These are phyloP conservation scores for Russula ochroleuca DNA, from an alignment of 768 basidiomycete genomes.

Conservation along the genomic window DNA sequence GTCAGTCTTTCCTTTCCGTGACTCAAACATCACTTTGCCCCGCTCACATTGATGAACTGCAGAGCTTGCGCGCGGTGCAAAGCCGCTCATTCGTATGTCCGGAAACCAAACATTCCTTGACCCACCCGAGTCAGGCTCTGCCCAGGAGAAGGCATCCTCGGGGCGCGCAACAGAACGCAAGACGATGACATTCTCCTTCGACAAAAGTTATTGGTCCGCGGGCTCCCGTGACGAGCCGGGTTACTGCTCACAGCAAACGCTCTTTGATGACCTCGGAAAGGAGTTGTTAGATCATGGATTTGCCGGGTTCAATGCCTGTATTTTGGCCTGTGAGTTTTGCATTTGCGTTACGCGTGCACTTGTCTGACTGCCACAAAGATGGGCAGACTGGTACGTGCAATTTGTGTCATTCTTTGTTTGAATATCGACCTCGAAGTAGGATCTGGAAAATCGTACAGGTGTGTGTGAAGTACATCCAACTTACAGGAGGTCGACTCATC, in stretches of 20 bases:
- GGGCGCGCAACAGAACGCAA: slow-evolving; percentile 89
- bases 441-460: slow-evolving; percentile 92
- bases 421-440: slow-evolving; percentile 41
- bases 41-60: slow-evolving; percentile 14
- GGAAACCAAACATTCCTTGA: slow-evolving; percentile 91
- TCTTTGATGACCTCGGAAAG: slow-evolving; percentile 91
- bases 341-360: slow-evolving; percentile 16
- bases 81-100: slow-evolving; percentile 89
- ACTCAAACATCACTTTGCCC: not conserved
- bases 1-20: slow-evolving; percentile 43
- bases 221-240: slow-evolving; percentile 82
- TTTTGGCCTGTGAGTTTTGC: slow-evolving; percentile 85
- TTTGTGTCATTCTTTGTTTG: not conserved
- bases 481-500: not conserved
- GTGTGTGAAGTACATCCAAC: slow-evolving; percentile 30
- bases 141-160: slow-evolving; percentile 47
- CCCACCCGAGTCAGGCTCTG: slow-evolving; percentile 74
- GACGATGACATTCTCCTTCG: slow-evolving; percentile 87
- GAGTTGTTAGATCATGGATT: slow-evolving; percentile 95
- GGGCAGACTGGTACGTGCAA: slow-evolving; percentile 79
- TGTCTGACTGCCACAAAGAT: slow-evolving; percentile 36
- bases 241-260: slow-evolving; percentile 91
- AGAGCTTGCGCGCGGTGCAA: slow-evolving; percentile 94
- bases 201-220: slow-evolving; percentile 98
- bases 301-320: slow-evolving; percentile 95